These are phyloP conservation scores for Aspergillus japonicus DNA, from an alignment of 2,329 filamentous ascomycete genomes.

Conservation along the genomic window DNA sequence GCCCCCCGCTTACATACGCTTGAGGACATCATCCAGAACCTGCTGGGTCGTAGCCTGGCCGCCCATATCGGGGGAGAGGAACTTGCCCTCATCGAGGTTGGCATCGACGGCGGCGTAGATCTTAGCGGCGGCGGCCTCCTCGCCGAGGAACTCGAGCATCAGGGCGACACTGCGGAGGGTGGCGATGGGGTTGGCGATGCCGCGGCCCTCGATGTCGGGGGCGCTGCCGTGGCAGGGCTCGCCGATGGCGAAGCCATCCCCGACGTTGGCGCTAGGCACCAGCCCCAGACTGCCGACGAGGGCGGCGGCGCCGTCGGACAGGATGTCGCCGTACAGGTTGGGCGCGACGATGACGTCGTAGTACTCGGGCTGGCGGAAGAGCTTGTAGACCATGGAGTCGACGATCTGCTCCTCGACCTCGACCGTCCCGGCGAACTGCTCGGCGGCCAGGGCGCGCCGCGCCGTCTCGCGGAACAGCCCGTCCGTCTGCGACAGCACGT, in stretches of 20 bases:
- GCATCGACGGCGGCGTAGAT: slow-evolving; percentile 92
- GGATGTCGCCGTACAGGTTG: slow-evolving; percentile 95
- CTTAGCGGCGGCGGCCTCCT: slow-evolving; percentile 79
- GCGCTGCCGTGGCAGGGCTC: slow-evolving; percentile 97
- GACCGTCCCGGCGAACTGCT: slow-evolving; percentile 61
- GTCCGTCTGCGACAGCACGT: slow-evolving; percentile 94
- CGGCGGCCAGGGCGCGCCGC: slow-evolving; percentile 66
- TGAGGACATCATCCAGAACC: slow-evolving; percentile 83
- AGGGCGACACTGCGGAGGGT: slow-evolving; percentile 86
- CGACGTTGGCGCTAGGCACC: slow-evolving; percentile 92
- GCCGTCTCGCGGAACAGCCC: slow-evolving; percentile 86
- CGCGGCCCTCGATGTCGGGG: slow-evolving; percentile 89
- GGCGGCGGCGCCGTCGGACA: slow-evolving; percentile 92
- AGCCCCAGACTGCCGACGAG: slow-evolving; percentile 89
- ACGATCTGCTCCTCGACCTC: slow-evolving; percentile 95
- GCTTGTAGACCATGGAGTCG: slow-evolving; percentile 99
- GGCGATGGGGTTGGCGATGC: slow-evolving; percentile 94
- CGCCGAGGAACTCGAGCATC: slow-evolving; percentile 93
- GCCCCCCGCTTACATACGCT: slow-evolving; percentile 62
- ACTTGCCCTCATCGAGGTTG: slow-evolving; percentile 77
- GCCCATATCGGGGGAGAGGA: slow-evolving; percentile 86
- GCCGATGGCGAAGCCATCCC: slow-evolving; percentile 89
- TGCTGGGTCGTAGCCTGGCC: slow-evolving; percentile 82
- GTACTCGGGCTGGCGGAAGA: slow-evolving; percentile 89
- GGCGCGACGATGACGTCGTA: slow-evolving; percentile 99